Percentiles rank a stretch among this genome's conserved stretches.
phyloP scores from a whole-genome alignment of 2,329 filamentous ascomycete genomes.

The Aspergillus vadensis region DNA sequence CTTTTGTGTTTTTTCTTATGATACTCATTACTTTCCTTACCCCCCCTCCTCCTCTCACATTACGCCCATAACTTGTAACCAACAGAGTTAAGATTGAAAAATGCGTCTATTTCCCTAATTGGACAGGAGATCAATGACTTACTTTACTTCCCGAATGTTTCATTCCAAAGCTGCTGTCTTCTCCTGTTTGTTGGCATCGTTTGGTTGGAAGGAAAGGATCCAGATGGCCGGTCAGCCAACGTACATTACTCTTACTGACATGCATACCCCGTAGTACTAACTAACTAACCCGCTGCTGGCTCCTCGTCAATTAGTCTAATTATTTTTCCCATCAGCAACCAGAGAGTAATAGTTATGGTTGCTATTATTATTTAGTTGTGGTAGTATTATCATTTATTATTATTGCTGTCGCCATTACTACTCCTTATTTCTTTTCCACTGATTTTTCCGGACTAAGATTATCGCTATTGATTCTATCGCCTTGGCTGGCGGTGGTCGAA shows the following conservation, averaged over 20 bases:
- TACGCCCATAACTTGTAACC: constrained; percentile 14
- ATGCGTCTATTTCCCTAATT: background rate
- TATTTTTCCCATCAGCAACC: background rate
- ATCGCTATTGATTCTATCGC: constrained; percentile 5
- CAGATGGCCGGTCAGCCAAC: constrained; percentile 6
- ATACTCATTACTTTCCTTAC: constrained; percentile 3
- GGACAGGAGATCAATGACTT: background rate
- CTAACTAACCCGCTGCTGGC: background rate
- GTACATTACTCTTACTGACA: constrained; percentile 1
- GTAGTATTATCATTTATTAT: background rate
- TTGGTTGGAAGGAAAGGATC: background rate
- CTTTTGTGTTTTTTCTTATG: constrained; percentile 6
- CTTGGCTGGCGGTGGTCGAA: constrained; percentile 3
- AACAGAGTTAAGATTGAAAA: background rate
- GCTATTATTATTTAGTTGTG: background rate
- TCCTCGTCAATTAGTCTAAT: background rate
- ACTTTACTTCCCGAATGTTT: constrained; percentile 3
- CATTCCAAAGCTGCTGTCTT: background rate
- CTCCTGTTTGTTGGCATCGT: constrained; percentile 6
- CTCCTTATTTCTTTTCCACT: background rate
- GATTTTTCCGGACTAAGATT: constrained; percentile 5
- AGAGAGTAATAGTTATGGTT: background rate
- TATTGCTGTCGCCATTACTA: background rate
- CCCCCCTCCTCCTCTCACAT: constrained; percentile 14
- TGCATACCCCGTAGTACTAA: constrained; percentile 2